These are phyloP conservation scores for Apiospora marii DNA, from an alignment of 2,329 filamentous ascomycete genomes.

Conservation along the genomic window DNA sequence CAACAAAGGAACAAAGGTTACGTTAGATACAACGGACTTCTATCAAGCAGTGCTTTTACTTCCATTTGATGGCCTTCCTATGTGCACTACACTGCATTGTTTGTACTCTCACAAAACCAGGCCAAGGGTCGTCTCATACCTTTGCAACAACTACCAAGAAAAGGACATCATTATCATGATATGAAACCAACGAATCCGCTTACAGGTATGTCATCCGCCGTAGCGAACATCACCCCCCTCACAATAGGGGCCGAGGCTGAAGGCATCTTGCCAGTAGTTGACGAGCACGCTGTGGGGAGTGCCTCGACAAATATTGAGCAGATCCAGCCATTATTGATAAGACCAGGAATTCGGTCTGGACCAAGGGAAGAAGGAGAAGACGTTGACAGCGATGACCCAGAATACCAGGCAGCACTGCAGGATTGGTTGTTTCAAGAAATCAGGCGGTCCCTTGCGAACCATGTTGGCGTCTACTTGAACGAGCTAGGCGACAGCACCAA, in stretches of 20 bases:
- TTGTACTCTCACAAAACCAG: background rate
- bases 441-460: background rate
- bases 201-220: background rate
- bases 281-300: background rate
- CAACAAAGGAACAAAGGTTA: constrained; percentile 7
- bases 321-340: background rate
- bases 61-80: background rate
- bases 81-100: background rate
- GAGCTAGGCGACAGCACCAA: background rate
- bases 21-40: background rate
- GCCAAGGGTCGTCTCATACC: background rate
- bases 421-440: background rate
- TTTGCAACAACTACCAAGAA: background rate
- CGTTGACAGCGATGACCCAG: background rate
- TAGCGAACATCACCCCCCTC: background rate
- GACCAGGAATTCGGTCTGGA: background rate
- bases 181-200: background rate
- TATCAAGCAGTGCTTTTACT: background rate
- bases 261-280: background rate
- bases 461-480: background rate
- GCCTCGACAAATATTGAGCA: background rate
- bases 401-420: background rate
- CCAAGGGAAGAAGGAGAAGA: background rate
- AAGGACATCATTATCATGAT: background rate
- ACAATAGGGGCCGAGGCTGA: constrained; percentile 3